These are phyloP conservation scores for Lichina pygmaea DNA, from an alignment of 495 filamentous ascomycete species.

Conservation along the genomic window DNA sequence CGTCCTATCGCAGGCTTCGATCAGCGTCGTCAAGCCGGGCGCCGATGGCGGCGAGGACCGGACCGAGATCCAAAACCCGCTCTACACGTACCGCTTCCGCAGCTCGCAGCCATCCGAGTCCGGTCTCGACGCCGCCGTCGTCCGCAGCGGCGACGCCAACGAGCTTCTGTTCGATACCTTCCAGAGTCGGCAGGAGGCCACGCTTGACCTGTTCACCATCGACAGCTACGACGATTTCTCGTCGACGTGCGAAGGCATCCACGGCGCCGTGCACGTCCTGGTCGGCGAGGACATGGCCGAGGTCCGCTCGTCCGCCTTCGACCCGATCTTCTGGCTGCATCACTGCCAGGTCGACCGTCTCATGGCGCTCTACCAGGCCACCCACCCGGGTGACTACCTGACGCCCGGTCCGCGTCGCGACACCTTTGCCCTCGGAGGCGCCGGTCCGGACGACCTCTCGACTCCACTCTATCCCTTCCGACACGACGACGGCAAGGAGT, in stretches of 20 bases:
- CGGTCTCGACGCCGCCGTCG: not conserved
- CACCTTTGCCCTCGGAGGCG: not conserved
- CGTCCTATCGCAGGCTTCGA: not conserved
- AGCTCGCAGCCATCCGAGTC: not conserved
- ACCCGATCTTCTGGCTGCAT: constrained; percentile 4
- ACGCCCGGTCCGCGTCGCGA: not conserved
- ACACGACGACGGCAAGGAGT: constrained; percentile 6
- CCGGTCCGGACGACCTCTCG: constrained; percentile 5
- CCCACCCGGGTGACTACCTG: not conserved
- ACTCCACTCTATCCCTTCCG: constrained; percentile 12
- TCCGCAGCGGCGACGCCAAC: not conserved
- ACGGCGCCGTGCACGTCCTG: not conserved
- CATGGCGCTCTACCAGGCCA: constrained; percentile 2
- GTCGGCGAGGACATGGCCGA: constrained; percentile 1
- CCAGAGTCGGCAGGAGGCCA: not conserved
- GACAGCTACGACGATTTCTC: not conserved
- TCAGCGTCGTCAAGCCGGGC: not conserved
- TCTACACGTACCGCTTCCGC: not conserved
- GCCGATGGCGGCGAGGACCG: not conserved
- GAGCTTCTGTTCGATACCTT: not conserved
- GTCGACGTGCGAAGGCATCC: not conserved
- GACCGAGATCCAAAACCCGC: not conserved
- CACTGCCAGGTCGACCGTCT: constrained; percentile 5
- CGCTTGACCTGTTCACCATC: not conserved
- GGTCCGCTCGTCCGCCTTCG: not conserved